phyloP scores from a whole-genome alignment of 805 yeast genomes.

The Saccharomycopsis selenospora region DNA sequence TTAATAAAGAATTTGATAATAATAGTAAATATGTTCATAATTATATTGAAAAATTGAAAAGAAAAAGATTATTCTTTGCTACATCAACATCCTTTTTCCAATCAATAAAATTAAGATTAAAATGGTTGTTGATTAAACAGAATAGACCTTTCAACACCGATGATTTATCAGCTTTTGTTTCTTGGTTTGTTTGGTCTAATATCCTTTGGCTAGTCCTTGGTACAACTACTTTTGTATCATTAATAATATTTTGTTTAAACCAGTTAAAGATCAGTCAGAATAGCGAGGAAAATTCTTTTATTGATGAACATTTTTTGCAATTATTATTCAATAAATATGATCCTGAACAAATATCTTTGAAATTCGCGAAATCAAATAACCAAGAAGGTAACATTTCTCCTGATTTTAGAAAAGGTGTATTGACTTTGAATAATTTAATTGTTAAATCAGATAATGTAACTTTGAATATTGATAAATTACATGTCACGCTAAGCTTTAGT shows the following conservation, averaged over 20 bases:
- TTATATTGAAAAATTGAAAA: neutral
- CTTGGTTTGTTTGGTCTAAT: slow-evolving; percentile 90
- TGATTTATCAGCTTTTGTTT: slow-evolving; percentile 81
- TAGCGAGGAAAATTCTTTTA: slow-evolving; percentile 2
- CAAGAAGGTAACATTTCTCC: slow-evolving; percentile 16
- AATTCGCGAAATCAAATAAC: slow-evolving; percentile 2
- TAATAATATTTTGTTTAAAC: slow-evolving; percentile 70
- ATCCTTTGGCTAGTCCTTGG: slow-evolving; percentile 71
- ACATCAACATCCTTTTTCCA: slow-evolving; percentile 13
- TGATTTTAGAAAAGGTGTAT: slow-evolving; percentile 17
- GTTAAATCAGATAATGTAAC: slow-evolving; percentile 45
- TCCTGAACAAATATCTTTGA: slow-evolving; percentile 8
- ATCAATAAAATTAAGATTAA: slow-evolving; percentile 31
- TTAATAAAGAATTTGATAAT: neutral
- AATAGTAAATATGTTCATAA: neutral
- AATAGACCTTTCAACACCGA: slow-evolving; percentile 87
- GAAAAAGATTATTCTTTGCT: slow-evolving; percentile 17
- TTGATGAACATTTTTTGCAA: slow-evolving; percentile 13
- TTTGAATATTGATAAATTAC: slow-evolving; percentile 70
- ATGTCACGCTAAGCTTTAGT: slow-evolving; percentile 67
- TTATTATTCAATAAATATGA: slow-evolving; percentile 14
- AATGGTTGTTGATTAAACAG: slow-evolving; percentile 71
- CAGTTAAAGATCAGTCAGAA: slow-evolving; percentile 4
- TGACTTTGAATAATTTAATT: slow-evolving; percentile 12
- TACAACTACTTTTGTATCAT: slow-evolving; percentile 87